Percentiles rank a stretch among this genome's conserved stretches.
phyloP scores from a whole-genome alignment of 2,329 filamentous ascomycete genomes.

The Raffaelea arxii region DNA sequence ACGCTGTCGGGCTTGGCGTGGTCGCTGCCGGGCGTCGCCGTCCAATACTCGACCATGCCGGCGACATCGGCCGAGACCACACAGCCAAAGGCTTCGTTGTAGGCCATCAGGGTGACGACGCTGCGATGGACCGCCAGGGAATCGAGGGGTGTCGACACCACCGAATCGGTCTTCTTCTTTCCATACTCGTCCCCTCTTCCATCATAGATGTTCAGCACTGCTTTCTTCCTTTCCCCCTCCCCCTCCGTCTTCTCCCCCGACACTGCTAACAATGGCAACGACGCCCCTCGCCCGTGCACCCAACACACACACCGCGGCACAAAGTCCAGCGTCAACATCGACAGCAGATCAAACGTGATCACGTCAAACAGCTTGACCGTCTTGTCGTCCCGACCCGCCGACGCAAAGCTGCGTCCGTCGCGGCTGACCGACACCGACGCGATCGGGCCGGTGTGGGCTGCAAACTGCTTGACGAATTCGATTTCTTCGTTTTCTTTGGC shows the following conservation, averaged over 20 bases:
- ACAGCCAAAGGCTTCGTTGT: conserved; percentile 82
- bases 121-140: conserved; percentile 73
- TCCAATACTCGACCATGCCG: conserved; percentile 97
- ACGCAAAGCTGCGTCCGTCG: conserved; percentile 90
- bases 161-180: no score
- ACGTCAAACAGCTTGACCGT: conserved; percentile 75
- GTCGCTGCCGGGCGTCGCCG: conserved; percentile 66
- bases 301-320: conserved; percentile 77
- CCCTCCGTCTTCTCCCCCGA: conserved; percentile 64
- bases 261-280: conserved; percentile 74
- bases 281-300: conserved; percentile 83
- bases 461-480: conserved; percentile 98
- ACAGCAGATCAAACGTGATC: conserved; percentile 77
- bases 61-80: conserved; percentile 81
- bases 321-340: conserved; percentile 71
- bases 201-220: conserved; percentile 75
- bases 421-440: conserved; percentile 73
- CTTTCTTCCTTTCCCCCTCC: no score
- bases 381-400: conserved; percentile 61
- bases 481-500: no score
- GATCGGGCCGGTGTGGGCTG: conserved; percentile 79
- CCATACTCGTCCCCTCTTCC: conserved; percentile 83
- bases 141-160: conserved; percentile 56
- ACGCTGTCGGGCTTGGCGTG: conserved; percentile 91
- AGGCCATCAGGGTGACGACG: conserved; percentile 75